A percentile compares a stretch with the other conserved stretches of the same genome.
These are phyloP conservation scores for Xylaria flabelliformis DNA, from an alignment of 495 filamentous ascomycete genomes.

Conservation along the genomic window DNA sequence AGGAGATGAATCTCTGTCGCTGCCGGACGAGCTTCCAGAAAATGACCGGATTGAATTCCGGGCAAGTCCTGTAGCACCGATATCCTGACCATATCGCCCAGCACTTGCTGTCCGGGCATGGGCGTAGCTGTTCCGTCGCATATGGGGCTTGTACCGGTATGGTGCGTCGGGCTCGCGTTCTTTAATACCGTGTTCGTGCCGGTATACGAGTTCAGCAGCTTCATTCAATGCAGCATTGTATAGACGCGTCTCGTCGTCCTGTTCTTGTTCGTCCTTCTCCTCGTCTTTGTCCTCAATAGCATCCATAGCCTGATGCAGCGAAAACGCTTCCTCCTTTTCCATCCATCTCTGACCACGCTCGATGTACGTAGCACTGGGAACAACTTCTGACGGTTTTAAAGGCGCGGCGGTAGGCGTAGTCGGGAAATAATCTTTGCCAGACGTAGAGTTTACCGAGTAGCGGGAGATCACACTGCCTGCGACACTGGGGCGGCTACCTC, in stretches of 20 bases:
- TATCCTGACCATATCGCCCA: conserved; percentile 56
- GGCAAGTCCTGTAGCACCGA: conserved; percentile 55
- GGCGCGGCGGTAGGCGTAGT: conserved; percentile 42
- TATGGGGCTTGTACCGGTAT: conserved; percentile 67
- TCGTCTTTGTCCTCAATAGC: conserved; percentile 49
- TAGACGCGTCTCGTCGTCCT: conserved; percentile 68
- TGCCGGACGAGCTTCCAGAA: conserved; percentile 58
- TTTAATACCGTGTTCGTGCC: conserved; percentile 69
- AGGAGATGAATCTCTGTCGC: conserved; percentile 42
- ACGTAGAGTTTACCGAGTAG: conserved; percentile 44
- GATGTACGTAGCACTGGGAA: conserved; percentile 70
- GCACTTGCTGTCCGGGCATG: conserved; percentile 67
- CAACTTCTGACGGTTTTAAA: conserved; percentile 56
- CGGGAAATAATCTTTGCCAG: conserved; percentile 54
- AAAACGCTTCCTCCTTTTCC: conserved; percentile 83
- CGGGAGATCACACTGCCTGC: conserved; percentile 50
- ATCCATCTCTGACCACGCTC: conserved; percentile 83
- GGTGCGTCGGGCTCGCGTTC: conserved; percentile 65
- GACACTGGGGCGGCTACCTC: conserved; percentile 43
- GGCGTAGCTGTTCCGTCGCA: conserved; percentile 65
- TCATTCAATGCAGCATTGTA: conserved; percentile 82
- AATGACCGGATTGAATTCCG: conserved; percentile 54
- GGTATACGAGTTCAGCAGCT: conserved; percentile 85
- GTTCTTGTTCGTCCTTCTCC: conserved; percentile 31
- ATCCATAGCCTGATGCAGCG: conserved; percentile 78